phyloP scores from a whole-genome alignment of 805 yeast species.

The Candida jianshihensis region DNA sequence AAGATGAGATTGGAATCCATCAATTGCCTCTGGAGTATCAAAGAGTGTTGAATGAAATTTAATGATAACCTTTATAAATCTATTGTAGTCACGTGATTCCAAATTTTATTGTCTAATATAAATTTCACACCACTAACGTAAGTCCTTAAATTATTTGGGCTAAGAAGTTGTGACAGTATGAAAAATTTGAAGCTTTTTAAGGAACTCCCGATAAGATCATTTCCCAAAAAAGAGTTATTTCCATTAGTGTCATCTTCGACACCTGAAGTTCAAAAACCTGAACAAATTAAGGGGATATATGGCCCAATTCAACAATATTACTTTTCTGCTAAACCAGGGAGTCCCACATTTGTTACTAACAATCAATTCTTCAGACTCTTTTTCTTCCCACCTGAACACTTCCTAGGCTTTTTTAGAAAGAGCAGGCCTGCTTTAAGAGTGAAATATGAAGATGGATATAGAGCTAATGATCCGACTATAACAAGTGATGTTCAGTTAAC shows the following conservation, averaged over 20 bases:
- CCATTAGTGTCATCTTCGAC: not conserved
- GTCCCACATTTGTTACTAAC: not conserved
- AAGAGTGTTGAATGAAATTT: no score
- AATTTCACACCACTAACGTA: no score
- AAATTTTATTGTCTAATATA: no score
- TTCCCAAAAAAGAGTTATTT: not conserved
- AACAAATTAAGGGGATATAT: not conserved
- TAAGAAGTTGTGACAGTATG: no score
- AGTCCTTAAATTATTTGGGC: no score
- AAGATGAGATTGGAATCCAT: no score
- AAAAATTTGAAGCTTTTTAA: not conserved
- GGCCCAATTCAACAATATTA: not conserved
- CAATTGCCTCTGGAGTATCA: no score
- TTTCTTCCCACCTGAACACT: constrained; percentile 18
- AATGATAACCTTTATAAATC: no score
- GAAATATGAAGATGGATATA: constrained; percentile 10
- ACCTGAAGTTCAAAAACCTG: not conserved
- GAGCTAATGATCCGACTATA: constrained; percentile 12
- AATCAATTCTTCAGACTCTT: constrained; percentile 10
- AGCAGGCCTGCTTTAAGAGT: constrained; percentile 18
- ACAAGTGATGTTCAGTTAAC: no score
- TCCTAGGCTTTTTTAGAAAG: constrained; percentile 17
- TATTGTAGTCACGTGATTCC: no score
- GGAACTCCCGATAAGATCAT: not conserved
- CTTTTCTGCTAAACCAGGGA: not conserved